These are phyloP conservation scores for Potentilla sterilis DNA, from an alignment of 306 rosid species.

Conservation along the genomic window DNA sequence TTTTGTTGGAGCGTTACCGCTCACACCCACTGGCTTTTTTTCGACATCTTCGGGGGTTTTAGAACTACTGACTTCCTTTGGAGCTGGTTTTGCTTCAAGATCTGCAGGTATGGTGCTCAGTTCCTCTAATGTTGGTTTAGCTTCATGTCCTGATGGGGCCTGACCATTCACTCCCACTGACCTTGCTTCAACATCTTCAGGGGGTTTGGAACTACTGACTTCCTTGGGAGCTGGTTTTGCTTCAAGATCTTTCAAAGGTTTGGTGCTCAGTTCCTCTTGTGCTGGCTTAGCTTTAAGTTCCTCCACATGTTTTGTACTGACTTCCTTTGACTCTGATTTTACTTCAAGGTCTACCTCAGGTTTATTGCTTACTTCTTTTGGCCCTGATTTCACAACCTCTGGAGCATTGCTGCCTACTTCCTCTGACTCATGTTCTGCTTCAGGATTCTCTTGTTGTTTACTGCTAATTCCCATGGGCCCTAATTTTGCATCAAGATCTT, in stretches of 20 bases:
- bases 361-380: neutral
- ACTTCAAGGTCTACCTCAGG: neutral
- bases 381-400: neutral
- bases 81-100: neutral
- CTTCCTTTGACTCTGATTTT: neutral
- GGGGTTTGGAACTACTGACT: neutral
- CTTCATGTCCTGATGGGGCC: neutral
- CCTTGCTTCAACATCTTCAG: neutral
- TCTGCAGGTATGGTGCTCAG: neutral
- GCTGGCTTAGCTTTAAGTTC: neutral
- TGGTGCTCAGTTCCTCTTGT: neutral
- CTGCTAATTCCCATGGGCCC: constrained; percentile 42
- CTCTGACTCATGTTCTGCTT: constrained; percentile 48
- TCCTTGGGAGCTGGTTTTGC: neutral
- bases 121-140: neutral
- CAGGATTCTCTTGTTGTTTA: constrained; percentile 32
- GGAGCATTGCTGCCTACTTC: constrained; percentile 10
- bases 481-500: constrained; percentile 53
- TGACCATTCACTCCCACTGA: neutral
- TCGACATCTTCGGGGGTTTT: neutral
- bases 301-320: neutral
- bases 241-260: neutral
- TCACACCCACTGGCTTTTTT: neutral
- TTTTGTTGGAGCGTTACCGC: neutral
- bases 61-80: neutral